Evolutionary conservation across 108 stramenopile genomes (phyloP).

Genomic region (Cylindrotheca fusiformis): DNA sequence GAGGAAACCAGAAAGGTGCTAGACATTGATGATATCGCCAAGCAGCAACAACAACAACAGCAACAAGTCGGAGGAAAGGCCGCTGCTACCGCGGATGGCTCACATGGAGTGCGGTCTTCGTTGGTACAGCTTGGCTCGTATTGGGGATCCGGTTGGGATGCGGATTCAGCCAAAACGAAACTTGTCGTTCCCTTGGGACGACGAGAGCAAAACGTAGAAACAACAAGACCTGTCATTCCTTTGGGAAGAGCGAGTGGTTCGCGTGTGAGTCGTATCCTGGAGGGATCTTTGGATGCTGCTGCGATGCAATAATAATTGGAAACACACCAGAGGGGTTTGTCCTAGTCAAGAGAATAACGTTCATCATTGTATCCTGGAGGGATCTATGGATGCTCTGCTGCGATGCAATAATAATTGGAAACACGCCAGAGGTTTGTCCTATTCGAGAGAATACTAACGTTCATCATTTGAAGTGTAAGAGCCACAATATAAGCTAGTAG

Average conservation of each 20-base stretch:
- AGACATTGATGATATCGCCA: slow-evolving; percentile 9
- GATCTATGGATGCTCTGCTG: slow-evolving; percentile 58
- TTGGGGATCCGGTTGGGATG: slow-evolving; percentile 38
- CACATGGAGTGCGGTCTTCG: slow-evolving; percentile 39
- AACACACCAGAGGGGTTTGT: too few species aligned
- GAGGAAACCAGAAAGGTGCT: slow-evolving; percentile 16
- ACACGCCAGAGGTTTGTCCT: too few species aligned
- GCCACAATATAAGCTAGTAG: too few species aligned
- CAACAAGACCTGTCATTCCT: slow-evolving; percentile 40
- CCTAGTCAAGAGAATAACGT: too few species aligned
- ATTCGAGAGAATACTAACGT: too few species aligned
- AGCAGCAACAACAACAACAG: slow-evolving; percentile 11
- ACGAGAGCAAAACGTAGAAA: neutral
- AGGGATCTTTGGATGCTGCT: slow-evolving; percentile 61
- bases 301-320: slow-evolving; percentile 40
- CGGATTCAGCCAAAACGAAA: neutral
- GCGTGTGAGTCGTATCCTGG: slow-evolving; percentile 64
- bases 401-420: slow-evolving; percentile 40
- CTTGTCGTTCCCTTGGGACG: slow-evolving; percentile 30
- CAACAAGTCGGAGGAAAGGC: neutral
- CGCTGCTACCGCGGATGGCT: neutral
- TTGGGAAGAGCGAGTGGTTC: slow-evolving; percentile 74
- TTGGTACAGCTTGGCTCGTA: slow-evolving; percentile 48
- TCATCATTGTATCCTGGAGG: slow-evolving; percentile 61
- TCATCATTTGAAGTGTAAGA: too few species aligned